Evolutionary conservation across 345 rosid genomes (phyloP), one percentile per base, ranked within the genome.

Genomic region (Trapa bicornis): DNA sequence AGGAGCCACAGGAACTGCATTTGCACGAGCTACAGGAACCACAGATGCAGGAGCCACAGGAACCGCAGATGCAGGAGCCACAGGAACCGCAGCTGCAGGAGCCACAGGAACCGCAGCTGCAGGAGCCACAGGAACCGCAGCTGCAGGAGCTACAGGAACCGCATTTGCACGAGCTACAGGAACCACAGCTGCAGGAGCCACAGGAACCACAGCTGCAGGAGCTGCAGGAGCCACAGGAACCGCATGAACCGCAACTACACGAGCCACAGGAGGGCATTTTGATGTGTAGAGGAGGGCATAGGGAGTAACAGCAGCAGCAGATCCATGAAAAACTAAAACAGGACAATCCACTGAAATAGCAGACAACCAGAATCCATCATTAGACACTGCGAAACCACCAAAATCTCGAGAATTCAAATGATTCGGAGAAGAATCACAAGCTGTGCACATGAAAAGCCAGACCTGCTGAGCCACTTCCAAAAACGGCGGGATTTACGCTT

Each of bases 401-500:
- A 65, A 32, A 15, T 64, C 36, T 5, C 15, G 36, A 22, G n/a
- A 54, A 16, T 32, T 16, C 42, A 52, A 15, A 42, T n/a, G 33
- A 10, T 33, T 29, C 5, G 36, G 37, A 4, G 12, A 17, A 22
- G 39, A 13, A 53, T 37, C 29, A 37, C 4, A 17, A 48, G 42
- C 36, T 16, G 29, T 22, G 47, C 54, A 65, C 32, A 68, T 65
- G 29, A 65, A 62, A 61, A 68, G 67, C 29, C 65, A 63, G 82
- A 91, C 97, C 97, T 78, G 53, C 97, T 78, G 53, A 91, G 89
- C 97, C 92, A 84, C 70, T 87, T 85, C 96, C 93, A 89, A 70
- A 89, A 83, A 13, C 85, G 75, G 71, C 89, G 76, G 4, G 85
- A 71, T 76, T 80, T 80, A 74, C 84, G 76, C 33, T 74, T 83